Evolutionary conservation across 2,329 filamentous ascomycete genomes (phyloP), one percentile per base, ranked within the genome.

Genomic region (Monascus ruber): DNA sequence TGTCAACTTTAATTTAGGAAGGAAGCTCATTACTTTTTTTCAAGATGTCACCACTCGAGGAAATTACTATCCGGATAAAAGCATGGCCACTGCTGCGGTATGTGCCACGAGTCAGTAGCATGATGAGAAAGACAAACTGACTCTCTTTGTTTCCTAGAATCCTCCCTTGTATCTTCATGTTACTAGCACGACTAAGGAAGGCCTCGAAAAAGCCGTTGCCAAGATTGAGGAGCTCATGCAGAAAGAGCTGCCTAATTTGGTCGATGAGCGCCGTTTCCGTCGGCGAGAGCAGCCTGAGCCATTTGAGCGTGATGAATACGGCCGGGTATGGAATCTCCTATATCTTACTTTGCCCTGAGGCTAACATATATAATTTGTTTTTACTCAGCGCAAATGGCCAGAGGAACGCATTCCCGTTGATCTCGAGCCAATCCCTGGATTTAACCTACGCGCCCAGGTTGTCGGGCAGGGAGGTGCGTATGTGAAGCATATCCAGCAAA

Each of bases 21-120:
- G 59, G 65, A 69, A 76, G 71, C 76, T 79, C 70, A 78, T 75
- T 58, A 70, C 60, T 70, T 64, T 66, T 68, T 67, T 65, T 68
- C 66, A 87, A 96, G 91, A 98, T 88, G 86, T 98, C 73, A 98
- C 91, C 36, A 96, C 89, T 43, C 83, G 89, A 60, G 91, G 91
- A 68, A 89, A 81, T 60, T 98, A 96, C 61, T 93, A 91, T 54
- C 91, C 91, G 2, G 93, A 96, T 66, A 96, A 95, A 70, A 88
- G 76, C 70, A 91, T 98, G 87, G 87, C 91, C 28, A 95, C 88
- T 9, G 79, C 88, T 41, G 77, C 85, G 60, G 91, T 95, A 75
- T 71, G 83, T 72, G 40, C 9, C 26, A 3, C 24, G 8, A 17
- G 27, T 26, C 25, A 26, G 10, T 17, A 5, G 8, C 7, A 35